Conservation (phyloP, 768 basidiomycete species). For the Lactarius deliciosus region DNA sequence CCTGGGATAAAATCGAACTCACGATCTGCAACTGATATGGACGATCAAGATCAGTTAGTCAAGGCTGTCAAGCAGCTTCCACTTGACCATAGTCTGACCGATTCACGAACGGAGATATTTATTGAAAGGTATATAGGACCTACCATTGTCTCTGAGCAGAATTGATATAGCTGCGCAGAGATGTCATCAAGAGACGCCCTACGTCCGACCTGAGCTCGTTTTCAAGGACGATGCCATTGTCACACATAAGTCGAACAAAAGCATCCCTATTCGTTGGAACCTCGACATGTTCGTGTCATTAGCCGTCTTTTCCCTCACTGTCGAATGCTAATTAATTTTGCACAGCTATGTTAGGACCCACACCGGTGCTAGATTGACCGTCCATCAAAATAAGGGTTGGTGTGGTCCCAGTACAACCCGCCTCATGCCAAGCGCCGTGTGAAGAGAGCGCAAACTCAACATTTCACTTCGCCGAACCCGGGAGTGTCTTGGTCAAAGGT, state of each 20-base stretch:
- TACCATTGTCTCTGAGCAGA: neutral
- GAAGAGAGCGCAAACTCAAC: too few relatives aligned
- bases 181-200: neutral
- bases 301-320: neutral
- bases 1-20: too few relatives aligned
- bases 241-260: neutral
- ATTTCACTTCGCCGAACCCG: too few relatives aligned
- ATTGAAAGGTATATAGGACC: neutral
- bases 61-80: too few relatives aligned
- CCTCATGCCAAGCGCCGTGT: neutral
- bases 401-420: too few relatives aligned
- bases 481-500: too few relatives aligned
- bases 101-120: neutral
- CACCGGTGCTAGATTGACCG: neutral
- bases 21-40: too few relatives aligned
- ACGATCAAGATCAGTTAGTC: neutral
- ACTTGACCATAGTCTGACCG: neutral
- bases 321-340: neutral
- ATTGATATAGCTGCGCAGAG: neutral
- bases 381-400: neutral
- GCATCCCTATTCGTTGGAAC: neutral
- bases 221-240: neutral
- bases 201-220: neutral
- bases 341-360: neutral
- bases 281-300: neutral